Evolutionary conservation across 352 stramenopile species (phyloP), one percentile per base, ranked within the genome.

Genomic region (Thalassiosira delicatula): DNA sequence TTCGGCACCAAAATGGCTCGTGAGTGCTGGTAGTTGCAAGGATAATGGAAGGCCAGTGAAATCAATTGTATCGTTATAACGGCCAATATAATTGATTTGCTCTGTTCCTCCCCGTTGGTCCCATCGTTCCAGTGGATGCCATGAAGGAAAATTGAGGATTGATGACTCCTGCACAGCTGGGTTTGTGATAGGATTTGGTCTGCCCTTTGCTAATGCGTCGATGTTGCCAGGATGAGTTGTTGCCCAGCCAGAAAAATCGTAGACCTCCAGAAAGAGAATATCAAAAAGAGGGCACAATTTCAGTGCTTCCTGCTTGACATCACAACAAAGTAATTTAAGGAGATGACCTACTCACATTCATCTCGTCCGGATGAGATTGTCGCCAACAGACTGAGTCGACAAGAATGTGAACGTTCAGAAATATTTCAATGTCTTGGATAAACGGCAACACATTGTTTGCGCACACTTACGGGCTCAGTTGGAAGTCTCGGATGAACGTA

Each of bases 181-280:
- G 40, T 49, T 49, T 49, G 40, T 49, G 40, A 49, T 49, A 49
- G 40, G 40, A 49, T 49, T 49, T 17, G 40, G 40, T 49, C 40
- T 49, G 40, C 40, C 40, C 8, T 49, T 49, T 49, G 40, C 40
- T 49, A 49, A 49, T 49, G 40, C 40, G 40, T 49, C 40, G 40
- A 8, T 49, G 40, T 49, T 49, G 17, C 40, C 40, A 49, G 40
- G 40, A 49, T 49, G 40, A 49, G 40, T 49, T 49, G 40, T 49
- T 49, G 40, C 40, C 40, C 40, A 49, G 40, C 40, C 40, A 17
- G 40, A 49, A 49, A 49, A 49, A 17, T 49, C 40, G 17, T 49
- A 49, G 40, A 49, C 40, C 40, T 49, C 8, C 40, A n/a, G n/a
- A n/a, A n/a, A n/a, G n/a, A 49, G 8, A 8, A 49, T 49, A 49